A percentile compares a stretch with the other conserved stretches of the same genome.
These are phyloP conservation scores for Saccharomycopsis javanensis DNA, from an alignment of 805 yeast species.

Conservation along the genomic window DNA sequence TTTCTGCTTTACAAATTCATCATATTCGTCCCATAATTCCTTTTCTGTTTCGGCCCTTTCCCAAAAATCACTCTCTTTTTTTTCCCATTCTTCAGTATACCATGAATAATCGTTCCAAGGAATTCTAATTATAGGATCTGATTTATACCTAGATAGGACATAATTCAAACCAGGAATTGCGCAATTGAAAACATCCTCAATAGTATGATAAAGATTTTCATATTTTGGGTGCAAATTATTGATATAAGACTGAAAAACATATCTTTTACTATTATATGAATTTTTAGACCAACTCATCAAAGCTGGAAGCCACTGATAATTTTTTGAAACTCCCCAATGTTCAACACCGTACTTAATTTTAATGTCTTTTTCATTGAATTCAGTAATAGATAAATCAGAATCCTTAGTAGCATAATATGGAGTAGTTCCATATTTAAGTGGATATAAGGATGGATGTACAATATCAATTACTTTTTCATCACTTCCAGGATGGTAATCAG, in stretches of 20 bases:
- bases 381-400: neutral
- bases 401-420: conserved; percentile 21
- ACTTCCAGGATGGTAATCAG: conserved; percentile 32
- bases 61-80: neutral
- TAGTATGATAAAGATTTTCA: conserved; percentile 25
- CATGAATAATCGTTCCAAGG: conserved; percentile 5
- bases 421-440: conserved; percentile 25
- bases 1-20: neutral
- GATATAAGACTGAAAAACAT: conserved; percentile 29
- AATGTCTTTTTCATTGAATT: conserved; percentile 1
- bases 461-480: conserved; percentile 31
- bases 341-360: conserved; percentile 1
- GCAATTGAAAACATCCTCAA: conserved; percentile 27
- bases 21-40: neutral
- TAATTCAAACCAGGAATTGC: conserved; percentile 29
- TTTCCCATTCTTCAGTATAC: conserved; percentile 12
- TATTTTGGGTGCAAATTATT: conserved; percentile 32
- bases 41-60: neutral
- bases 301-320: conserved; percentile 34
- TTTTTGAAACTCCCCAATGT: conserved; percentile 19
- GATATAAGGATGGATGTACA: conserved; percentile 34
- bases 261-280: conserved; percentile 14
- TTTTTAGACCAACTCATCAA: conserved; percentile 13
- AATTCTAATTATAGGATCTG: conserved; percentile 2
- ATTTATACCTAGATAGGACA: conserved; percentile 22